phyloP scores from a whole-genome alignment of 2,329 filamentous ascomycete species.

The Colletotrichum sidae region DNA sequence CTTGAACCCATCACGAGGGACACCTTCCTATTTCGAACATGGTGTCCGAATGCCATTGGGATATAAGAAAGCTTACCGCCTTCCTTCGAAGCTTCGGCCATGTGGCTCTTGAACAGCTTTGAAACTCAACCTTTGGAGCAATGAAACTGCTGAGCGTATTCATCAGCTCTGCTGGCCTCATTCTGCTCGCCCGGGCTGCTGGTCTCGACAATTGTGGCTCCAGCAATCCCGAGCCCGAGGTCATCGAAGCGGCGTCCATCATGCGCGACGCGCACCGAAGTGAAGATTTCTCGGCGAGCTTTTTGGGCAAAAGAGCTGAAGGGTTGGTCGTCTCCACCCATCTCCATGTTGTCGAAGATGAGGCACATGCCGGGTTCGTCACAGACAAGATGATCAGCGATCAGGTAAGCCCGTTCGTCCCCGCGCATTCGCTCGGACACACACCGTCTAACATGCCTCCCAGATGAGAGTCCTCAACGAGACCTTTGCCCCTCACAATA shows the following conservation, averaged over 20 bases:
- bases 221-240: conserved; percentile 5
- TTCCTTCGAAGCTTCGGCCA: not conserved
- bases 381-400: conserved; percentile 25
- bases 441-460: not conserved
- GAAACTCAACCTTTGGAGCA: not conserved
- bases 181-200: not conserved
- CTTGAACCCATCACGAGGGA: conserved; percentile 13
- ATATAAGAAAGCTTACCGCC: not conserved
- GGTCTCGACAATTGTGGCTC: conserved; percentile 11
- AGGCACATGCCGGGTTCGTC: conserved; percentile 17
- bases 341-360: conserved; percentile 28
- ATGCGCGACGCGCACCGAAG: conserved; percentile 4
- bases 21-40: conserved; percentile 25
- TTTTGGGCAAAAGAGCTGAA: conserved; percentile 8
- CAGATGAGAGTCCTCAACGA: conserved; percentile 32
- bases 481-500: conserved; percentile 28
- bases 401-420: not conserved
- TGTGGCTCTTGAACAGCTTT: not conserved
- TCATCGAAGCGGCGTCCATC: not conserved
- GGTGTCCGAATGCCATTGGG: not conserved
- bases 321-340: conserved; percentile 27
- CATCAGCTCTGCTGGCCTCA: not conserved
- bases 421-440: not conserved
- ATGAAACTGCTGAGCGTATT: conserved; percentile 1
- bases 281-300: not conserved